Evolutionary conservation across 371 early-diverging fungal genomes (phyloP), one percentile per base, ranked within the genome.

Genomic region (Mucor mucedo): DNA sequence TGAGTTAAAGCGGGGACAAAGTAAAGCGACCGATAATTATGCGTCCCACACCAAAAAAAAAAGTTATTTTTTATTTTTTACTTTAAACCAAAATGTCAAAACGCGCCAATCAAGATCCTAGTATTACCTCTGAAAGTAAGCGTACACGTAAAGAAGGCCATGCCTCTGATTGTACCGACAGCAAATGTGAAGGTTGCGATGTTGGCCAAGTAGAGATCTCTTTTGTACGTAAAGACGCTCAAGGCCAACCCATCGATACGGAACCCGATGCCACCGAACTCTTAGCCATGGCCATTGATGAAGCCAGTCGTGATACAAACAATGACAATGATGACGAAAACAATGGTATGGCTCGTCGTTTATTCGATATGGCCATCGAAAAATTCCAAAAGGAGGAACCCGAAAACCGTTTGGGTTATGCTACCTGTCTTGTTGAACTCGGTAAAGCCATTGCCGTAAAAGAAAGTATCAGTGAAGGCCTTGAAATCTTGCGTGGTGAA

Each of bases 161-260:
- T 62, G 69, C 80, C 5, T 39, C 69, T 2, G 83, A 78, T 52
- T 87, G 87, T 66, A 66, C 73, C 29, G 85, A 85, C 61, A 62
- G 73, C 0, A 65, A 64, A 14, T 87, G 87, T 52, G 66, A 76
- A 38, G 87, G 86, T 1, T 87, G 87, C 60, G 87, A 82, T 55
- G 83, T 83, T 27, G 87, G 87, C 6, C 84, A 87, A 58, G 71
- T 87, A 10, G 84, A 84, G 55, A 83, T 87, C 44, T 69, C 83
- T 7, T 85, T 87, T 75, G 75, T 82, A 1, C 69, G 72, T 28
- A 74, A 68, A 16, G 71, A 73, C 50, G 71, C 68, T 7, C 49
- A 69, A 30, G 83, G 80, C 4, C 33, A 76, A 6, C 60, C 73
- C 27, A 52, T 70, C 6, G 54, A 69, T 1, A 65, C 55, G 1